phyloP scores from a whole-genome alignment of 2,329 filamentous ascomycete genomes.

The Epichloe uncinata region DNA sequence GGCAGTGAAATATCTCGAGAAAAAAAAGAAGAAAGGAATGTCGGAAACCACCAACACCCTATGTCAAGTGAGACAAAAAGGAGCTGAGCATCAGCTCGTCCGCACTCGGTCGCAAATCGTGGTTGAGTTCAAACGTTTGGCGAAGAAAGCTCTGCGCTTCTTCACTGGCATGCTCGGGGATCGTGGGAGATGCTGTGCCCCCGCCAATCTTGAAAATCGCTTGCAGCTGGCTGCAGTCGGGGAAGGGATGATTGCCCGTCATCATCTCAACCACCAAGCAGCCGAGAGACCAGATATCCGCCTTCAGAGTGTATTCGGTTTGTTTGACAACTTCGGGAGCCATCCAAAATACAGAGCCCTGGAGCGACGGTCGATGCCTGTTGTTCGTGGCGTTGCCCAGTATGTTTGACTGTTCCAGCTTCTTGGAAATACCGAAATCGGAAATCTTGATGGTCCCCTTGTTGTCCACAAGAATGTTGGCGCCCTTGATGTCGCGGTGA shows the following conservation, averaged over 20 bases:
- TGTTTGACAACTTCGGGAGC: conserved; percentile 96
- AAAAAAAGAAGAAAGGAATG: background rate
- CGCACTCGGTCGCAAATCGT: conserved; percentile 80
- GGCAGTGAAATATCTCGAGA: background rate
- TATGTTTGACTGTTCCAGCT: conserved; percentile 82
- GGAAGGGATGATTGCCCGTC: conserved; percentile 91
- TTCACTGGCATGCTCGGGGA: conserved; percentile 73
- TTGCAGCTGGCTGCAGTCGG: conserved; percentile 91
- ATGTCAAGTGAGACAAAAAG: conserved; percentile 63
- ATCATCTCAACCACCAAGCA: conserved; percentile 99
- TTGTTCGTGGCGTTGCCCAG: conserved; percentile 55
- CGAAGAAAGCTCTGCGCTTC: conserved; percentile 75
- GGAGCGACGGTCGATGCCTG: conserved; percentile 64
- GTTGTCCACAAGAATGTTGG: conserved; percentile 97
- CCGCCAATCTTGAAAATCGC: conserved; percentile 98
- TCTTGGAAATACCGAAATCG: conserved; percentile 97
- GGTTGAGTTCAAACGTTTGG: conserved; percentile 90
- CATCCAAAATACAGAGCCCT: conserved; percentile 99
- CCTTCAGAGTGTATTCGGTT: conserved; percentile 94
- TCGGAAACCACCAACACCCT: background rate
- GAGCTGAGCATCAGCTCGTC: conserved; percentile 77
- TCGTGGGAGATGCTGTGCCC: conserved; percentile 71
- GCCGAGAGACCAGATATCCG: conserved; percentile 95
- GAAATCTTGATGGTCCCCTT: conserved; percentile 99
- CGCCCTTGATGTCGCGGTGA: conserved; percentile 96